Evolutionary conservation across 192 early-diverging fungal genomes (phyloP).

Genomic region (Mortierella alpina): DNA sequence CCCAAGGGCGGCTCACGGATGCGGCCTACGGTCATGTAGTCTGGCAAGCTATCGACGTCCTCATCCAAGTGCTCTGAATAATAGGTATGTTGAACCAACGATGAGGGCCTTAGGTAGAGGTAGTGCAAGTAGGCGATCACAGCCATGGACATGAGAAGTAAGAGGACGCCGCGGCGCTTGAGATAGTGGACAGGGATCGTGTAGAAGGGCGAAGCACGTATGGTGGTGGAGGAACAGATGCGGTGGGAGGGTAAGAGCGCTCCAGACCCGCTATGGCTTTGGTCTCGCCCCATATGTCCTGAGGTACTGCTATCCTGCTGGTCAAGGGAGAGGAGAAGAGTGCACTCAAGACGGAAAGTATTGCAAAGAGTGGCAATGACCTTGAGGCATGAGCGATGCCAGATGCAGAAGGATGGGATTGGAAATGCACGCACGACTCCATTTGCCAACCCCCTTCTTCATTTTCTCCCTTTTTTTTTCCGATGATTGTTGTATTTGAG

Average conservation of each 20-base stretch:
- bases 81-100: neutral
- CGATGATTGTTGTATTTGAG: neutral
- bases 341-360: neutral
- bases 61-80: neutral
- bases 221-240: neutral
- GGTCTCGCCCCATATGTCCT: neutral
- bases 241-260: conserved; percentile 20
- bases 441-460: too few species aligned
- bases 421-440: too few species aligned
- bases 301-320: too few species aligned
- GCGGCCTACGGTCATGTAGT: neutral
- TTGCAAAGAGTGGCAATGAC: neutral
- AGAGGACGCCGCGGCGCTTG: conserved; percentile 17
- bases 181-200: conserved; percentile 22
- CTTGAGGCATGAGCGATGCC: too few species aligned
- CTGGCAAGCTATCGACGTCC: neutral
- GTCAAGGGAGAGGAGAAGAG: neutral
- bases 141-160: conserved; percentile 26
- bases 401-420: too few species aligned
- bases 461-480: neutral
- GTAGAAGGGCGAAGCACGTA: conserved; percentile 16
- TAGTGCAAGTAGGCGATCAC: conserved; percentile 20
- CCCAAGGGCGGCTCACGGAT: conserved; percentile 20
- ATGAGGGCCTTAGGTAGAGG: conserved; percentile 4
- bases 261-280: neutral